Evolutionary conservation across 176 grass and related monocot species (phyloP), one percentile per base, ranked within the genome.

Genomic region (Bothriochloa decipiens): DNA sequence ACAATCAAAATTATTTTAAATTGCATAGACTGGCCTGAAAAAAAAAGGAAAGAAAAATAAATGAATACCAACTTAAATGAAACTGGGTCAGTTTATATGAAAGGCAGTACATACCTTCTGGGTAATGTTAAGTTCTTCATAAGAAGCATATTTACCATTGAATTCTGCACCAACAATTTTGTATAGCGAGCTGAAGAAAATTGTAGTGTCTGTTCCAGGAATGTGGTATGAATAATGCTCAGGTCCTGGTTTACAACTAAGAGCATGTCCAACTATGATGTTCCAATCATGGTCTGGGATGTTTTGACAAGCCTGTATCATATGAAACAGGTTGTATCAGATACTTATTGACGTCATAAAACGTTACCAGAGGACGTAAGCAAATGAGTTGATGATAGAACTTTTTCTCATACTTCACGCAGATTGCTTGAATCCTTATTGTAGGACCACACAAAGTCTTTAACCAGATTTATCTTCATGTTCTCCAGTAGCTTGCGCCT

Each of bases 251-350:
- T 72, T 82, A 29, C 80, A 72, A 32, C 52, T 82, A 39, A 82
- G 53, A 45, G 81, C 69, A 63, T 82, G 81, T 23, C 3, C 37
- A 73, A 82, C 81, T 16, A 82, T 82, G 53, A 33, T 33, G 10
- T 82, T 12, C 68, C 81, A 82, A 16, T 32, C 68, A 1, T 63
- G 81, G 37, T 72, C 37, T 62, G 81, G 1, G 25, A 82, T 73
- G 46, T 0, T 14, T 33, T 0, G 5, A 73, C 53, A 82, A 46
- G 3, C 37, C 81, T 82, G 20, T 23, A 72, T 0, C 23, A 72
- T 72, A 32, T 42, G 35, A 82, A 23, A 82, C n/a, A 60, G 25
- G 4, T 62, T 32, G 0, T 71, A 3, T 82, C 10, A 82, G 37
- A 43, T 43, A 70, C 4, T 2, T 58, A 70, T 11, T 42, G 5